A percentile compares a stretch with the other conserved stretches of the same genome.
Conservation (phyloP, 176 grass and related monocot species). For the Zea mays region Zm-B73-REFERENCE-NAM-5.0 NC_050099.1:180005501-180006000, state of each 20-base stretch:
- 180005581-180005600: neutral
- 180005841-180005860: constrained; percentile 44
- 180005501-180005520: neutral
- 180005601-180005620: neutral
- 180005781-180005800: constrained; percentile 11
- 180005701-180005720: neutral
- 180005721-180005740: neutral
- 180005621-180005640: neutral
- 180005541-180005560: neutral
- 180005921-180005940: constrained; percentile 68
- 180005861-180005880: neutral
- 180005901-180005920: constrained; percentile 24
- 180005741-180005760: neutral
- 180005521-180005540: too few species aligned
- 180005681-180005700: neutral
- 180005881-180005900: constrained; percentile 19
- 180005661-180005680: neutral
- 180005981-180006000: constrained; percentile 60
- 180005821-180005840: constrained; percentile 19
- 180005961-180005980: constrained; percentile 26
- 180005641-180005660: neutral
- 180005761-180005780: constrained; percentile 2
- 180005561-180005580: neutral
- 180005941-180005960: constrained; percentile 45
- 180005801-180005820: constrained; percentile 2